A percentile compares a stretch with the other conserved stretches of the same genome.
Conservation (phyloP, 148 eudicot genomes). For the Vaccinium vitisidaea region DNA sequence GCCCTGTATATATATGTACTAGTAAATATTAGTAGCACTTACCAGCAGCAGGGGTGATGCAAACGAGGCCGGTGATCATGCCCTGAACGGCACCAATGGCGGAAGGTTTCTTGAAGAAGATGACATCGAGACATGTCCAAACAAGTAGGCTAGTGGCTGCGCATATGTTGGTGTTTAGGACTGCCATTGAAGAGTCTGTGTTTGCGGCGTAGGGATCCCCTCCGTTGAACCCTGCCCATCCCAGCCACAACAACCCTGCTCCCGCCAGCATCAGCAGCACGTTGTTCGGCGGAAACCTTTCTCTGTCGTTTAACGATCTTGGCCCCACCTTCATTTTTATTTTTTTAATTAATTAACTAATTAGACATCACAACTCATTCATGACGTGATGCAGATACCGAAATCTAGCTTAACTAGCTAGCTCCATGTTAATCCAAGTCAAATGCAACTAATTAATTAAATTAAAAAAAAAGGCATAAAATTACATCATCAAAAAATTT, state of each 20-base stretch:
- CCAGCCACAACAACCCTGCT: constrained; percentile 14
- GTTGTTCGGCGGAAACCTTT: constrained; percentile 15
- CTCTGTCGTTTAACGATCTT: not conserved
- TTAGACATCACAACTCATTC: too few species aligned
- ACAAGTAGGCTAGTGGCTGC: constrained; percentile 14
- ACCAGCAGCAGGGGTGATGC: constrained; percentile 14
- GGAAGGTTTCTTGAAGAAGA: constrained; percentile 12
- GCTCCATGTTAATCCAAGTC: not conserved
- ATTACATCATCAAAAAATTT: not conserved
- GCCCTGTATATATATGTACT: too few species aligned
- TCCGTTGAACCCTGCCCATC: constrained; percentile 18
- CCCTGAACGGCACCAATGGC: constrained; percentile 15
- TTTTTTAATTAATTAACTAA: too few species aligned
- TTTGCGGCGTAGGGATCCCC: constrained; percentile 10
- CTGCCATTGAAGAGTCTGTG: constrained; percentile 9
- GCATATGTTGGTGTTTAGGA: constrained; percentile 12
- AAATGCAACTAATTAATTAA: not conserved
- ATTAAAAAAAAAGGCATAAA: not conserved
- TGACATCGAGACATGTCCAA: constrained; percentile 3
- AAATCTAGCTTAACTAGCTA: not conserved
- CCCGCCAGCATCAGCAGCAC: constrained; percentile 15
- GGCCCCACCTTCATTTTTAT: constrained; percentile 6
- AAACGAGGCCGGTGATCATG: constrained; percentile 17
- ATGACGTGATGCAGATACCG: not conserved
- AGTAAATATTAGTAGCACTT: not conserved